Evolutionary conservation across 768 basidiomycete genomes (phyloP), one percentile per base, ranked within the genome.

Genomic region (Lyophyllum semitale): DNA sequence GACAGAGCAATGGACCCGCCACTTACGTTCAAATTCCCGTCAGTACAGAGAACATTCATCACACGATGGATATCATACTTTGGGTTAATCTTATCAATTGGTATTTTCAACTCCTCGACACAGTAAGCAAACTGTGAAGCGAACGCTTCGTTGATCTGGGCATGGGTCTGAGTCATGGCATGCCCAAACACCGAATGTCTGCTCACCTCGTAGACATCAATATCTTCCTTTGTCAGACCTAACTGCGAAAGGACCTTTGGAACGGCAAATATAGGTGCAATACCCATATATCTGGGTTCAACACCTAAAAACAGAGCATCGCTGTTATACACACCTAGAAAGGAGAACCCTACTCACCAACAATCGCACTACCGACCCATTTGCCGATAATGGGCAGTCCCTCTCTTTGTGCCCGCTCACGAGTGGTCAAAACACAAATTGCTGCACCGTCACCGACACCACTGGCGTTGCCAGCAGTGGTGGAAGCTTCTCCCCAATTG

Each of bases 101-200:
- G 84, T 42, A 96, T 78, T 25, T 79, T 75, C 23, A 95, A 79
- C 64, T 92, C 77, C 63, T 95, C 89, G 8, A 95, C 85, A 49
- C 91, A 95, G 72, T 94, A 89, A n/a, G 90, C 91, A 56, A 93
- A 95, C 66, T 96, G 94, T 1, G 91, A 94, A 0, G 93, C 93
- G 57, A 95, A 96, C 0, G 94, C 94, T 70, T 95, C 90, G 53
- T 93, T 93, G 59, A 91, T 89, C 90, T 93, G 11, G 55, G 26
- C 12, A 33, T 17, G 9, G 29, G 9, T n/a, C 7, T 37, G 13
- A 47, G 25, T 40, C 23, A 49, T 22, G 18, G 40, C 50, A 45
- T 50, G 20, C 46, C n/a, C 32, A 12, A 17, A 13, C 50, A 18
- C 3, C 8, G 41, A 23, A 6, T 15, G 8, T 32, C 17, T n/a